Evolutionary conservation across 805 yeast genomes (phyloP).

Genomic region (Pichia phayaonensis): DNA sequence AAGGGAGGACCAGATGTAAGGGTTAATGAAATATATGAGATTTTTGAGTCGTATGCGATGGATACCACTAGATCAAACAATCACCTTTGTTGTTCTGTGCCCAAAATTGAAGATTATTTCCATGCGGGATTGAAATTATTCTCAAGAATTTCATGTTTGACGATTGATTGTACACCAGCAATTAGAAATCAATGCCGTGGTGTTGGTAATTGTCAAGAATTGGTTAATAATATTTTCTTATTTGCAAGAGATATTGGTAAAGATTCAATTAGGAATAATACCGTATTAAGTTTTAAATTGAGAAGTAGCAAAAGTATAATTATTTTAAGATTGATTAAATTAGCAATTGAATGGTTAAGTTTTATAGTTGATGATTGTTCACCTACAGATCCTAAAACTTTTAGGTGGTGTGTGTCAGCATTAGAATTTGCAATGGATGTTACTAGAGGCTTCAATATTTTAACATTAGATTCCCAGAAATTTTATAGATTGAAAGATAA

Average conservation of each 20-base stretch:
- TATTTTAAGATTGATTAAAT: slow-evolving; percentile 61
- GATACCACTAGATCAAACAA: slow-evolving; percentile 45
- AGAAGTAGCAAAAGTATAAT: slow-evolving; percentile 53
- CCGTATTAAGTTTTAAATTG: slow-evolving; percentile 37
- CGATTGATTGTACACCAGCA: slow-evolving; percentile 51
- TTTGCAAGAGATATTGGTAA: slow-evolving; percentile 79
- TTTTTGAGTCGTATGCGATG: slow-evolving; percentile 50
- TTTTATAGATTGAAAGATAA: slow-evolving; percentile 65
- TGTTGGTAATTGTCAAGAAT: slow-evolving; percentile 61
- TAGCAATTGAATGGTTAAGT: slow-evolving; percentile 85
- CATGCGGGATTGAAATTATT: slow-evolving; percentile 57
- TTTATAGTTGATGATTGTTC: slow-evolving; percentile 92
- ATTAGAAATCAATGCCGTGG: slow-evolving; percentile 48
- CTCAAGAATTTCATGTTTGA: slow-evolving; percentile 57
- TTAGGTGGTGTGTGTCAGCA: slow-evolving; percentile 94
- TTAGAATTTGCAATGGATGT: slow-evolving; percentile 93
- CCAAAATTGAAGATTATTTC: slow-evolving; percentile 66
- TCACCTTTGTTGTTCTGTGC: slow-evolving; percentile 63
- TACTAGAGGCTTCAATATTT: slow-evolving; percentile 82
- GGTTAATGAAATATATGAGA: slow-evolving; percentile 47
- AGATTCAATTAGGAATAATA: slow-evolving; percentile 52
- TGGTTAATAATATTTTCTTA: slow-evolving; percentile 64
- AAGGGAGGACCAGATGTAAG: slow-evolving; percentile 57
- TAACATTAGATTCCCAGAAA: slow-evolving; percentile 71
- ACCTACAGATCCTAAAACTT: slow-evolving; percentile 85